phyloP scores from a whole-genome alignment of 2,329 filamentous ascomycete genomes.

The Alternaria sp. region DNA sequence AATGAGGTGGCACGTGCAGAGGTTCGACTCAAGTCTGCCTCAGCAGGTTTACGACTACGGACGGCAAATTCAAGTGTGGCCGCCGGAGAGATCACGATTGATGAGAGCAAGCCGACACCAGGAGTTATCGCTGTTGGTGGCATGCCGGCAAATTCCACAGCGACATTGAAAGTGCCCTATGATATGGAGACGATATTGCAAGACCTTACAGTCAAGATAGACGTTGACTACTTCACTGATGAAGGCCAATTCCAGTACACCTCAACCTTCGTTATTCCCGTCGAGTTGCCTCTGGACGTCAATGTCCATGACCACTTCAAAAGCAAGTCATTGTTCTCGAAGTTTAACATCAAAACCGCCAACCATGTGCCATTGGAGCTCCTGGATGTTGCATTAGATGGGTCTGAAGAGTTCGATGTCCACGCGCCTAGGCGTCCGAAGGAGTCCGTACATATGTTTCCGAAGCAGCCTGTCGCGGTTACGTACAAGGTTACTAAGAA shows the following conservation, averaged over 20 bases:
- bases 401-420: conserved; percentile 73
- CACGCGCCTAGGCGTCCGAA: conserved; percentile 60
- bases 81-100: conserved; percentile 53
- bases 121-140: conserved; percentile 57
- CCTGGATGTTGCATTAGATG: conserved; percentile 72
- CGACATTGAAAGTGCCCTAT: conserved; percentile 78
- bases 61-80: conserved; percentile 59
- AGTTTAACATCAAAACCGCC: conserved; percentile 88
- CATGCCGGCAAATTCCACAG: conserved; percentile 55
- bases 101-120: conserved; percentile 54
- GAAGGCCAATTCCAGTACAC: conserved; percentile 71
- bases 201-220: conserved; percentile 76
- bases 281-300: conserved; percentile 85
- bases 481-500: conserved; percentile 79
- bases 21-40: conserved; percentile 65
- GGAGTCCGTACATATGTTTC: conserved; percentile 70
- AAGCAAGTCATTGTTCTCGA: conserved; percentile 79
- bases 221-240: conserved; percentile 75
- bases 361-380: conserved; percentile 77
- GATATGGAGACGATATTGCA: conserved; percentile 79
- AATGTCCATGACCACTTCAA: conserved; percentile 98
- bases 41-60: conserved; percentile 66
- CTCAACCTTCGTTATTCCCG: conserved; percentile 69
- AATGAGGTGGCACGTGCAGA: conserved; percentile 66
- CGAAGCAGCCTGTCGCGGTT: conserved; percentile 80